Percentiles rank a stretch among this genome's conserved stretches.
Conservation (phyloP, 176 grass and related monocot genomes). For the Alloteropsis semialata region DNA sequence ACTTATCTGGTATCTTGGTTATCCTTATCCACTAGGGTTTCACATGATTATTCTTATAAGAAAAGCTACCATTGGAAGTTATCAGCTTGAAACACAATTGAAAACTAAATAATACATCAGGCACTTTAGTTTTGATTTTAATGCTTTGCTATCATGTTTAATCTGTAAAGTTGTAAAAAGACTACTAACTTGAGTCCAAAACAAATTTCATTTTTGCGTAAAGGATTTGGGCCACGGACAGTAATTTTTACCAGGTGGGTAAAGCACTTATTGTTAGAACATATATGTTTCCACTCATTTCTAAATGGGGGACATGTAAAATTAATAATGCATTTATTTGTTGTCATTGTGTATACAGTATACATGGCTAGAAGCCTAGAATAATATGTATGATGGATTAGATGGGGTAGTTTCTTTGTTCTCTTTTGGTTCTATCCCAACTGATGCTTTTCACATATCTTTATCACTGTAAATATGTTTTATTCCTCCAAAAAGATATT, state of each 20-base stretch:
- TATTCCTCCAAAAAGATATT: conserved; percentile 18
- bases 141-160: conserved; percentile 2
- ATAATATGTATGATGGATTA: not conserved
- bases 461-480: not conserved
- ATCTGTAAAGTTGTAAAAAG: not conserved
- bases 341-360: not conserved
- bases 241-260: not conserved
- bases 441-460: not conserved
- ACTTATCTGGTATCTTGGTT: not conserved
- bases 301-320: not conserved
- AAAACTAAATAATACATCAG: not conserved
- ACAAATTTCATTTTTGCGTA: not conserved
- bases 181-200: not conserved
- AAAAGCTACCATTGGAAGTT: not conserved
- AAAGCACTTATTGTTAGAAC: not conserved
- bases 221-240: not conserved
- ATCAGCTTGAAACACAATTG: not conserved
- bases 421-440: not conserved
- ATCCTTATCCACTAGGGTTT: not conserved
- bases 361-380: conserved; percentile 1
- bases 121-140: not conserved
- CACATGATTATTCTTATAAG: not conserved
- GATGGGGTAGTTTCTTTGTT: not conserved
- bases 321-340: not conserved
- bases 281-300: not conserved